phyloP scores from a whole-genome alignment of 2,329 filamentous ascomycete species.

The Sarocladiaceae sp. region DNA sequence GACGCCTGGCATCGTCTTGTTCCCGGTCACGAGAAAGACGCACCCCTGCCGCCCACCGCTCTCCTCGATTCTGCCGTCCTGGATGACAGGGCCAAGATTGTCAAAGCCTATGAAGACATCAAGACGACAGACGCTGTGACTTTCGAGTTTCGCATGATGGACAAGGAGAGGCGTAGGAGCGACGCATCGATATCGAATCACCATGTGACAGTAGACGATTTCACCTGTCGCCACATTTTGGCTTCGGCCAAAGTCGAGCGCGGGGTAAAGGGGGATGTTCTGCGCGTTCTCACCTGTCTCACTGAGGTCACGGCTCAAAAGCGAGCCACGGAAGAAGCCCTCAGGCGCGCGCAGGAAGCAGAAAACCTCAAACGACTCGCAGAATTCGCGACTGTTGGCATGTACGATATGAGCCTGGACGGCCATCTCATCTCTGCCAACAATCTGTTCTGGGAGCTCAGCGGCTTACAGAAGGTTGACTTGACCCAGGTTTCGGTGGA shows the following conservation, averaged over 20 bases:
- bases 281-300: conserved; percentile 41
- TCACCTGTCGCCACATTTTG: conserved; percentile 35
- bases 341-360: conserved; percentile 42
- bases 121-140: conserved; percentile 30
- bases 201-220: conserved; percentile 19
- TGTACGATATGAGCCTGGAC: conserved; percentile 47
- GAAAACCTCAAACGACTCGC: conserved; percentile 49
- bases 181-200: conserved; percentile 14
- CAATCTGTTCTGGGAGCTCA: conserved; percentile 47
- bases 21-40: conserved; percentile 34
- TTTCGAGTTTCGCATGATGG: conserved; percentile 38
- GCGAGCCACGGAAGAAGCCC: conserved; percentile 40
- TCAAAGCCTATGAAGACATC: conserved; percentile 35
- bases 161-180: conserved; percentile 18
- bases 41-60: conserved; percentile 24
- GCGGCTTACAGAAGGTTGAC: conserved; percentile 39
- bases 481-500: conserved; percentile 28
- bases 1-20: conserved; percentile 53
- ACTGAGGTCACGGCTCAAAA: conserved; percentile 47
- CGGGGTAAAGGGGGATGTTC: conserved; percentile 33
- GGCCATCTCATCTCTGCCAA: conserved; percentile 45
- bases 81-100: conserved; percentile 36
- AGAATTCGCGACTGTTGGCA: conserved; percentile 47
- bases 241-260: conserved; percentile 42
- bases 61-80: conserved; percentile 40